phyloP scores from a whole-genome alignment of 306 rosid species.

The Canavalia gladiata region DNA sequence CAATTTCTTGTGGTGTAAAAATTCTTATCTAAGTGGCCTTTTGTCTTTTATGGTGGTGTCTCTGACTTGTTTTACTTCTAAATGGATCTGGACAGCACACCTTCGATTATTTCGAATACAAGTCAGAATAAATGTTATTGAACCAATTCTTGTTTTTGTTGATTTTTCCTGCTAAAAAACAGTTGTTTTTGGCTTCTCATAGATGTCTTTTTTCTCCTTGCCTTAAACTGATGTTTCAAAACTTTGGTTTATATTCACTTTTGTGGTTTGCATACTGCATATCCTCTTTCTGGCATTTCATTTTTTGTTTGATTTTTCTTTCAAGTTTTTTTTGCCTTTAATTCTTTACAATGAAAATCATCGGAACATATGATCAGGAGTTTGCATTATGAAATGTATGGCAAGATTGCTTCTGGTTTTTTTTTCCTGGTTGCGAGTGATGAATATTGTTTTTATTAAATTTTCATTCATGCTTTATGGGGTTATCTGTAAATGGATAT shows the following conservation, averaged over 20 bases:
- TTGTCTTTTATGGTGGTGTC: slow-evolving; percentile 1
- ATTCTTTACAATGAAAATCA: neutral
- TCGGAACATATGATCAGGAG: neutral
- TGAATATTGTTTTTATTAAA: slow-evolving; percentile 2
- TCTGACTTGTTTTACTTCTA: slow-evolving; percentile 10
- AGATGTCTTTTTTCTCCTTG: no score
- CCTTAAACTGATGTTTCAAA: neutral
- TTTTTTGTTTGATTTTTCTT: neutral
- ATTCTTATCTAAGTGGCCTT: neutral
- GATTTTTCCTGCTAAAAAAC: neutral
- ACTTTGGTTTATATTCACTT: neutral
- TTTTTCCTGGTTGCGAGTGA: slow-evolving; percentile 3
- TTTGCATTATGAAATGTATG: slow-evolving; percentile 2
- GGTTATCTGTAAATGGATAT: slow-evolving; percentile 4
- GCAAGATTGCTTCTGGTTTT: slow-evolving; percentile 8
- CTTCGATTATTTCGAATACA: neutral
- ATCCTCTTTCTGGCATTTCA: neutral
- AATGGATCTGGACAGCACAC: neutral
- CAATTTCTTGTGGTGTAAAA: slow-evolving; percentile 2
- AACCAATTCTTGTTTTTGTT: slow-evolving; percentile 2
- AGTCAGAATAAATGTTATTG: neutral
- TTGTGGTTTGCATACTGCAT: neutral
- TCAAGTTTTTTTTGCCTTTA: neutral
- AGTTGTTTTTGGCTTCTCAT: neutral
- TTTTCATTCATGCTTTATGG: slow-evolving; percentile 3